phyloP scores from a whole-genome alignment of 2,329 filamentous ascomycete species.

The Apiospora pterosperma region DNA sequence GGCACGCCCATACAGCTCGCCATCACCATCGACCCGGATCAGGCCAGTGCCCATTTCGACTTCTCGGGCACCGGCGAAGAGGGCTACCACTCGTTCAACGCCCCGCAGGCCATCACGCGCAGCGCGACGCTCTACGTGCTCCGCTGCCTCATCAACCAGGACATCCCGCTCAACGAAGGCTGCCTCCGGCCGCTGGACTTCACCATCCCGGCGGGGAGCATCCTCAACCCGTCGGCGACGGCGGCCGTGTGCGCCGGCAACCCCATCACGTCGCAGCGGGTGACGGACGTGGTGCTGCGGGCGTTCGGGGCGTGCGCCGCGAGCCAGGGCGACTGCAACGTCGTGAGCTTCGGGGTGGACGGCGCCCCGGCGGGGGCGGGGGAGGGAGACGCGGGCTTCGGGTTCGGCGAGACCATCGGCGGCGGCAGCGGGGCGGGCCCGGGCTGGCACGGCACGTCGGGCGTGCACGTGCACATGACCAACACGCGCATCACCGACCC shows the following conservation, averaged over 20 bases:
- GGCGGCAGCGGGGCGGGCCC: constrained; percentile 67
- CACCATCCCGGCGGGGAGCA: constrained; percentile 20
- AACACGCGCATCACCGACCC: constrained; percentile 72
- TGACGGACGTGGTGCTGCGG: constrained; percentile 17
- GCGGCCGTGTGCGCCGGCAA: constrained; percentile 16
- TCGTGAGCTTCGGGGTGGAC: constrained; percentile 74
- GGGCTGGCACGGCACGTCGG: constrained; percentile 62
- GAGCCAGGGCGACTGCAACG: constrained; percentile 74
- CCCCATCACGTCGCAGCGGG: constrained; percentile 16
- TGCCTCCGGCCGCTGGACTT: constrained; percentile 44
- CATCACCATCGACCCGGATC: constrained; percentile 56
- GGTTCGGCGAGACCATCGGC: constrained; percentile 76
- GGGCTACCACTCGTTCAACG: constrained; percentile 24
- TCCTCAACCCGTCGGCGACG: constrained; percentile 25
- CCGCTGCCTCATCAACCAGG: constrained; percentile 66
- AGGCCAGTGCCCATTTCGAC: constrained; percentile 65
- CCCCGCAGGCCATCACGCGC: constrained; percentile 23
- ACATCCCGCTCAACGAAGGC: constrained; percentile 73
- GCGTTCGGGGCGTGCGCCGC: constrained; percentile 49
- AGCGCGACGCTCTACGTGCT: constrained; percentile 24
- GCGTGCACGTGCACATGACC: constrained; percentile 73
- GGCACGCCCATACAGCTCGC: constrained; percentile 22
- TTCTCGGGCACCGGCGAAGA: constrained; percentile 51
- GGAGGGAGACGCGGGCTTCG: constrained; percentile 49
- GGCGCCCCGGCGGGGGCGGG: constrained; percentile 7